phyloP scores from a whole-genome alignment of 257 asterid genomes.

The Capsicum baccatum region DNA sequence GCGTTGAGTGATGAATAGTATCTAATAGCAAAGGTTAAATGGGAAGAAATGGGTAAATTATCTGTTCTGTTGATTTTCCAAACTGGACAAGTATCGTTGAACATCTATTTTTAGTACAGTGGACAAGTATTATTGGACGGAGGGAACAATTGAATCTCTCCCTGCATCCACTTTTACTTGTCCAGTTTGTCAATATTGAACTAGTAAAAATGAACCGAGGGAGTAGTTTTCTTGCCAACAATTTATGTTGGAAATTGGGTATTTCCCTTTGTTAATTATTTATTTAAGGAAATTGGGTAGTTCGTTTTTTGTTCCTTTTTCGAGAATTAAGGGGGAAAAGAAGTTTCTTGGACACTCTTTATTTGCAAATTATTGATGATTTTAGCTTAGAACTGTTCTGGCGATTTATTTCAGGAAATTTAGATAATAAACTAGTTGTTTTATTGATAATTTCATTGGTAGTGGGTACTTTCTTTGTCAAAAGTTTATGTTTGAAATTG shows the following conservation, averaged over 20 bases:
- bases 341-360: neutral
- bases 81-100: too few species aligned
- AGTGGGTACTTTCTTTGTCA: neutral
- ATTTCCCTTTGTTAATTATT: neutral
- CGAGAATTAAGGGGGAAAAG: neutral
- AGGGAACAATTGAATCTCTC: too few species aligned
- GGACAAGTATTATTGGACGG: too few species aligned
- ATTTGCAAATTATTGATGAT: neutral
- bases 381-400: conserved; percentile 5
- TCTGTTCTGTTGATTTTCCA: too few species aligned
- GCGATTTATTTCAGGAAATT: neutral
- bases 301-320: neutral
- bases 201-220: too few species aligned
- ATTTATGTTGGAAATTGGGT: neutral
- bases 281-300: neutral
- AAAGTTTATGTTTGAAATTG: neutral
- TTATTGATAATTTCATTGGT: neutral
- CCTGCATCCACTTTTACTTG: too few species aligned
- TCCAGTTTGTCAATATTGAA: too few species aligned
- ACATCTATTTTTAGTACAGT: too few species aligned
- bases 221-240: too few species aligned
- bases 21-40: too few species aligned
- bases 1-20: too few species aligned
- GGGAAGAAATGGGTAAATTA: too few species aligned
- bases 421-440: neutral